These are phyloP conservation scores for Pyrus hybrid DNA, from an alignment of 331 rosid species.

Conservation along the genomic window DNA sequence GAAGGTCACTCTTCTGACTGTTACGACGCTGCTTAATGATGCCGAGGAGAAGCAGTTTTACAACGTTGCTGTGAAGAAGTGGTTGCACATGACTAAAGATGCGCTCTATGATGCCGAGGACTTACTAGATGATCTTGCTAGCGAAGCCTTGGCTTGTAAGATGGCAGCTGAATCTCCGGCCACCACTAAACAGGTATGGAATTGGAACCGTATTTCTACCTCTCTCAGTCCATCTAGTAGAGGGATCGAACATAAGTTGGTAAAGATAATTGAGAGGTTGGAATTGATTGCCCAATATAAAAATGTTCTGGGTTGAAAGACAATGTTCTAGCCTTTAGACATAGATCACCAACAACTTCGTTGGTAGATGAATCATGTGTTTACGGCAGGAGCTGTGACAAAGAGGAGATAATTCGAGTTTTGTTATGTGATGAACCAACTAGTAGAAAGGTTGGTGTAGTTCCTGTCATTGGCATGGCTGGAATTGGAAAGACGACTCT, in stretches of 20 bases:
- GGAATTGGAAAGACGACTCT: slow-evolving; percentile 19
- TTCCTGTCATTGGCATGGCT: slow-evolving; percentile 14
- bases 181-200: slow-evolving; percentile 21
- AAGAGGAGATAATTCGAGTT: slow-evolving; percentile 3
- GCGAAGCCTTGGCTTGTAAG: slow-evolving; percentile 12
- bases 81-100: slow-evolving; percentile 32
- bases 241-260: slow-evolving; percentile 17
- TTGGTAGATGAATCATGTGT: slow-evolving; percentile 26
- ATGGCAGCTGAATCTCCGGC: slow-evolving; percentile 15
- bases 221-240: slow-evolving; percentile 21
- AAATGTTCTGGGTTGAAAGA: slow-evolving; percentile 27
- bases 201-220: slow-evolving; percentile 13
- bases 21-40: slow-evolving; percentile 20
- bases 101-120: slow-evolving; percentile 28
- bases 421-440: not conserved
- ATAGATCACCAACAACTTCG: slow-evolving; percentile 23
- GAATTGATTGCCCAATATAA: slow-evolving; percentile 26
- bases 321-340: slow-evolving; percentile 2
- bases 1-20: slow-evolving; percentile 25
- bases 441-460: slow-evolving; percentile 2
- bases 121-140: slow-evolving; percentile 23
- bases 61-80: slow-evolving; percentile 20
- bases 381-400: slow-evolving; percentile 13
- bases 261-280: slow-evolving; percentile 16
- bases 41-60: slow-evolving; percentile 36